Conservation (phyloP, 1,284 basidiomycete genomes). For the Laetiporus sulphureus region DNA sequence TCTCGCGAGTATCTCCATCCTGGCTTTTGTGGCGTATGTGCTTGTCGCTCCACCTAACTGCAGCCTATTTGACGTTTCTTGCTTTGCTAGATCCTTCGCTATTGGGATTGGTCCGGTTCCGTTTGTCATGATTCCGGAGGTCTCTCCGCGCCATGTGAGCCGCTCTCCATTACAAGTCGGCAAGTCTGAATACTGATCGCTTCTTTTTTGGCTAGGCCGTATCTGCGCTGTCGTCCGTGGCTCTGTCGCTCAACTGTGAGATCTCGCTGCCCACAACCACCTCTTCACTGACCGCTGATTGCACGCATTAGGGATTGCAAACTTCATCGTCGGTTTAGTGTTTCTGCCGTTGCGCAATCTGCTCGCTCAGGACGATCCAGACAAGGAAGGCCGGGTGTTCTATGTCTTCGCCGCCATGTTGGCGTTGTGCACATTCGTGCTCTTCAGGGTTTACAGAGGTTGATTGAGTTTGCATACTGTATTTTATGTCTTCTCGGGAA, state of each 20-base stretch:
- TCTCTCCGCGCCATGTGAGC: constrained; percentile 73
- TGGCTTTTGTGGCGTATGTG: constrained; percentile 77
- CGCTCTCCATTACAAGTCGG: not conserved
- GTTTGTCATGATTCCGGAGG: constrained; percentile 89
- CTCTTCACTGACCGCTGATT: constrained; percentile 1
- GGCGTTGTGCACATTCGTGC: constrained; percentile 22
- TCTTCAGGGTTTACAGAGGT: constrained; percentile 23
- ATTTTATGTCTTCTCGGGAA: no score
- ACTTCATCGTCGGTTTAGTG: constrained; percentile 75
- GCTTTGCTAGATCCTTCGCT: constrained; percentile 67
- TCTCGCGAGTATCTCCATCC: constrained; percentile 71
- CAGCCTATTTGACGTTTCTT: not conserved
- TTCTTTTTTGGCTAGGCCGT: constrained; percentile 54
- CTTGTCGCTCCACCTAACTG: not conserved
- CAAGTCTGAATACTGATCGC: constrained; percentile 7
- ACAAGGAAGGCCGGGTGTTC: constrained; percentile 76
- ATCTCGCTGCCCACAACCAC: constrained; percentile 6
- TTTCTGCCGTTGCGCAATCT: constrained; percentile 80
- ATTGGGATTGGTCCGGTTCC: constrained; percentile 89
- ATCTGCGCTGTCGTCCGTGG: constrained; percentile 78
- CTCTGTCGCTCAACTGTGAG: constrained; percentile 79
- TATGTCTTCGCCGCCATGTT: constrained; percentile 57
- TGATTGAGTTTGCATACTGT: constrained; percentile 7
- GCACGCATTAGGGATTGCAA: constrained; percentile 58
- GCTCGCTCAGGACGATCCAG: constrained; percentile 55